These are phyloP conservation scores for Trebouxia gelatinosa DNA, from an alignment of 163 green algal genomes.

Conservation along the genomic window DNA sequence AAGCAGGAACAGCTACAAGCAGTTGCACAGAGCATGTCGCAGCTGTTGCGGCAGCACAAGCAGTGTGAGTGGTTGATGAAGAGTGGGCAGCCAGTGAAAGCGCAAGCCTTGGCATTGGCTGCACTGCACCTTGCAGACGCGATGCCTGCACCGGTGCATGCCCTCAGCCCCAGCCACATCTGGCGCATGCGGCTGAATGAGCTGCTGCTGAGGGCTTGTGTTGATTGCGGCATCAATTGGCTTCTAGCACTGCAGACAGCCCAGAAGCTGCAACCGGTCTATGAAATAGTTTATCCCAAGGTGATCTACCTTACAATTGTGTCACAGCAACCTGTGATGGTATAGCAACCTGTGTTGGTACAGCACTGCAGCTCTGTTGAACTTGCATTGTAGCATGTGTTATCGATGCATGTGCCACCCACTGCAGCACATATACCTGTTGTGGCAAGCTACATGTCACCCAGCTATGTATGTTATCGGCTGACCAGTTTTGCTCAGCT, in stretches of 20 bases:
- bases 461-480: too few relatives aligned
- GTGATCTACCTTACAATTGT: conserved; percentile 13
- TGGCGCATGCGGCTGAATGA: conserved; percentile 41
- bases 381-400: background rate
- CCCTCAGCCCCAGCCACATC: conserved; percentile 40
- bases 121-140: background rate
- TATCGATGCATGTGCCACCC: background rate
- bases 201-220: conserved; percentile 43
- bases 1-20: background rate
- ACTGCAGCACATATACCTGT: too few relatives aligned
- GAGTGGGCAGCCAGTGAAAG: background rate
- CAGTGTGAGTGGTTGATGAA: background rate
- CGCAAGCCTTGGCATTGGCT: background rate
- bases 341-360: too few relatives aligned
- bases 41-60: background rate
- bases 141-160: background rate
- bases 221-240: background rate
- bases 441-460: too few relatives aligned
- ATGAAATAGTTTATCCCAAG: conserved; percentile 49
- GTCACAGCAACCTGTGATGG: too few relatives aligned
- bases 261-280: conserved; percentile 35
- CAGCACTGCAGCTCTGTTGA: too few relatives aligned
- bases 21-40: background rate
- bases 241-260: conserved; percentile 39
- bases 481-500: too few relatives aligned